Conservation (phyloP, 371 early-diverging fungal species). For the Mortierella sp. region DNA sequence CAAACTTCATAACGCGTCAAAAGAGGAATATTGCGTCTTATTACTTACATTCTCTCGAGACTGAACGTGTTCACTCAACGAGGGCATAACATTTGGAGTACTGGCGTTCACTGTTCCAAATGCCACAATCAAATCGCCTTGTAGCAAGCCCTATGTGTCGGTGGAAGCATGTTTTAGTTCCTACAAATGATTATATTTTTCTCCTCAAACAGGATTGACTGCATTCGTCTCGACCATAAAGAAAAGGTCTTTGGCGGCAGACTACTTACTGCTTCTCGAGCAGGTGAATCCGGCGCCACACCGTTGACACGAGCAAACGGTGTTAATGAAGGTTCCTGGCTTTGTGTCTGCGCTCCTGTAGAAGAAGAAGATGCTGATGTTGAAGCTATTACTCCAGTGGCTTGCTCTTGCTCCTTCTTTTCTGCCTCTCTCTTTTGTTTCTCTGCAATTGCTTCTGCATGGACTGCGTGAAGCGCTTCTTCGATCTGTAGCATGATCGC, state of each 20-base stretch:
- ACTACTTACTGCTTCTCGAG: slow-evolving; percentile 65
- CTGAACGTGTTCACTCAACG: slow-evolving; percentile 65
- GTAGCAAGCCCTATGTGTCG: slow-evolving; percentile 65
- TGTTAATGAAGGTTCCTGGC: slow-evolving; percentile 8
- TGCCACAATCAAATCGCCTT: slow-evolving; percentile 71
- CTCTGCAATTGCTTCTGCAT: slow-evolving; percentile 56
- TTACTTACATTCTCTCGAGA: slow-evolving; percentile 62
- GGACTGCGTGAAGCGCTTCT: slow-evolving; percentile 71
- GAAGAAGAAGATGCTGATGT: slow-evolving; percentile 17
- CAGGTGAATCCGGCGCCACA: slow-evolving; percentile 87
- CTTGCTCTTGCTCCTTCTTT: slow-evolving; percentile 16
- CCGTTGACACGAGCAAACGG: slow-evolving; percentile 87
- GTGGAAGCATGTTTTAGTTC: no score
- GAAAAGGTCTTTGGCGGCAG: no score
- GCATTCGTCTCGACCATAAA: no score
- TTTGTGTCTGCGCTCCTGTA: slow-evolving; percentile 5
- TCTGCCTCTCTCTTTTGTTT: slow-evolving; percentile 20
- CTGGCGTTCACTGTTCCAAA: slow-evolving; percentile 68
- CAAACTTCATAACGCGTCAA: no score
- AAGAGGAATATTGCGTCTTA: no score
- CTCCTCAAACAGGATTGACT: no score
- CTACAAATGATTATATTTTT: no score
- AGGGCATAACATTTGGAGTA: slow-evolving; percentile 63
- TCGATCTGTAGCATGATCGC: slow-evolving; percentile 79
- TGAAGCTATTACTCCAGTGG: slow-evolving; percentile 7